Evolutionary conservation across 768 basidiomycete species (phyloP).

Genomic region (Leccinum subgranulosum): DNA sequence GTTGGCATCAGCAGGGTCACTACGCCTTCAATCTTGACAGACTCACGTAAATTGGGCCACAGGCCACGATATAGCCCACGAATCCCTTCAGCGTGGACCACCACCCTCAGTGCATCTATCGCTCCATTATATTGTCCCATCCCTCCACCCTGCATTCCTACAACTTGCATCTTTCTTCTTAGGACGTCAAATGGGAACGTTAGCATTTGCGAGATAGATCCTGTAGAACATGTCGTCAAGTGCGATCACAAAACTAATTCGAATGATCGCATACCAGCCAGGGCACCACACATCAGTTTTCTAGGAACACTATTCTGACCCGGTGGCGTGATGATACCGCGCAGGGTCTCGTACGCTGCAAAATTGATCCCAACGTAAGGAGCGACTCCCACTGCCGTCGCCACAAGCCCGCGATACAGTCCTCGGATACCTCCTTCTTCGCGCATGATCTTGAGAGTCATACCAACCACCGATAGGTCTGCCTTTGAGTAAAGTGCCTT

Average conservation of each 20-base stretch:
- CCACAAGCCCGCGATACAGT: conserved; percentile 79
- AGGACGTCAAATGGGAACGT: conserved; percentile 97
- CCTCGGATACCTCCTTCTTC: conserved; percentile 91
- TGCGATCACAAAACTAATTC: not conserved
- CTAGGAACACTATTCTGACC: conserved; percentile 64
- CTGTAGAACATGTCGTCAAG: conserved; percentile 34
- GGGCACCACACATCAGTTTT: conserved; percentile 81
- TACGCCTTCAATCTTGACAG: conserved; percentile 4
- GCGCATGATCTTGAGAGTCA: conserved; percentile 86
- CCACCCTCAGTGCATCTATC: conserved; percentile 68
- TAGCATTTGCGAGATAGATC: conserved; percentile 89
- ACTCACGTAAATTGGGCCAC: conserved; percentile 85
- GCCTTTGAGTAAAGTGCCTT: conserved; percentile 41
- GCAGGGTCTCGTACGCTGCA: conserved; percentile 85
- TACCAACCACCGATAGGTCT: conserved; percentile 76
- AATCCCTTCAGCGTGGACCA: conserved; percentile 71
- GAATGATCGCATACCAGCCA: conserved; percentile 57
- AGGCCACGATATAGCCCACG: conserved; percentile 79
- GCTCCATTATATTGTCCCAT: conserved; percentile 76
- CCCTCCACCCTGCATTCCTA: conserved; percentile 64
- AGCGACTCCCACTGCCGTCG: conserved; percentile 87
- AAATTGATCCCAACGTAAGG: conserved; percentile 92
- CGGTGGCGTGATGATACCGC: conserved; percentile 76
- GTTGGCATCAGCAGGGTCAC: conserved; percentile 1
- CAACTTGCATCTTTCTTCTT: conserved; percentile 93